Base-by-base conservation (phyloP, 2,329 filamentous ascomycete species). In the Colletotrichum sp. region DNA sequence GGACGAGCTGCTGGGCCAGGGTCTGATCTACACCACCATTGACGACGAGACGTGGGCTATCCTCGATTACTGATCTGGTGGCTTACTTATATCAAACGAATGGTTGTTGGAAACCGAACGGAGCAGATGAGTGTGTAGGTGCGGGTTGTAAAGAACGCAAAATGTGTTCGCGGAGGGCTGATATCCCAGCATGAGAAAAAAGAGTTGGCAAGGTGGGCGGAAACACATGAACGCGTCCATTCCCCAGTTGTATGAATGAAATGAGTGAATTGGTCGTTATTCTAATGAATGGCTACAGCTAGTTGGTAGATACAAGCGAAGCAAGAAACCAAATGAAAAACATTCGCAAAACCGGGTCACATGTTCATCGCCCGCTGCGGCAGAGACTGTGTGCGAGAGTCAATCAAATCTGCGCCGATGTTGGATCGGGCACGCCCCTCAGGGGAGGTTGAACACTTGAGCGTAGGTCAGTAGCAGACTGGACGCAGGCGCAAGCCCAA, bases 21-120 rank as follows among this genome's bases (percentile, higher is more conserved):
- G 96, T 34, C 82, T 95, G 80, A 95, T 98, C 78, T 99, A 95
- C 86, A 95, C 95, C 32, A 99, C 98, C 12, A 90, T 98, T 8
- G 96, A 99, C 85, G 96, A 99, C 81, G 91, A 95, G 84, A 99
- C 96, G 1, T 99, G 95, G 93, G 95, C 95, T 58, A 88, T 98
- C 78, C 87, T 98, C 76, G 95, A 98, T 75, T 91, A 89, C 77
- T 93, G 78, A 65, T 67, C 61, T 26, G 34, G n/a, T 43, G 34
- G 34, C 43, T 52, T 12, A 9, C 43, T 13, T 21, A 21, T 34
- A 36, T 18, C 32, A 34, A 28, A 28, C 32, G 61, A 9, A 64
- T 43, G 38, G 15, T 12, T 12, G n/a, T 18, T 38, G 24, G 16
- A 55, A 38, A 9, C n/a, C n/a, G 30, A 63, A 21, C 30, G 30